Evolutionary conservation across 352 stramenopile species (phyloP), one percentile per base, ranked within the genome.

Genomic region (Pythium rhizo-oryzae): DNA sequence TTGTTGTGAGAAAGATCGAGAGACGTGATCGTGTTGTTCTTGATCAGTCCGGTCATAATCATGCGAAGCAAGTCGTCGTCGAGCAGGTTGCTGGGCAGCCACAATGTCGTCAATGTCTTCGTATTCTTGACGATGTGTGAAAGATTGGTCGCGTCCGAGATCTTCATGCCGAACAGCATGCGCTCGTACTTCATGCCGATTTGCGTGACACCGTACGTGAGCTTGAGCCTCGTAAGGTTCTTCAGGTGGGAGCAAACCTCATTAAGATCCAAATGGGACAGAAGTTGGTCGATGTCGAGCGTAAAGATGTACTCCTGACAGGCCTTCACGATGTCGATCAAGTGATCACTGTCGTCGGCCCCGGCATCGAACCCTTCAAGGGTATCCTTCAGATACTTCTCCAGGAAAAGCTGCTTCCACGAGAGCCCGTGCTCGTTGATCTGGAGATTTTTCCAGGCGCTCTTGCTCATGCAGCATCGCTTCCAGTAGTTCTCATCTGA

Each of bases 401-500:
- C 84, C 44, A 98, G 80, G 68, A 92, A 98, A 30, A 98, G 81
- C 70, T 98, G 93, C 79, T 98, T 98, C 94, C 93, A 98, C 21
- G 86, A 97, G 53, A 98, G 76, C 37, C 92, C 92, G 62, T 98
- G 94, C 41, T 97, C 87, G 1, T 71, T 59, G 62, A 98, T 96
- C 67, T 94, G 79, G 53, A 96, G 85, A 65, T 97, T 97, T 60
- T 94, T 90, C 93, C 92, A 98, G 37, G 78, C 78, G n/a, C 74
- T 81, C 49, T 90, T 85, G 64, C 79, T 84, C 49, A 96, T 72
- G 65, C 89, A 97, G 61, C 89, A 90, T 12, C 87, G 81, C 69
- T 98, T 98, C 94, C 94, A 98, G 76, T 98, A 98, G 72, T 92
- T 96, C 69, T 98, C 93, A 68, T 98, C 91, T 49, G 85, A 92